Conservation (phyloP, 2,329 filamentous ascomycete species). For the Fusarium tricinctum region DNA sequence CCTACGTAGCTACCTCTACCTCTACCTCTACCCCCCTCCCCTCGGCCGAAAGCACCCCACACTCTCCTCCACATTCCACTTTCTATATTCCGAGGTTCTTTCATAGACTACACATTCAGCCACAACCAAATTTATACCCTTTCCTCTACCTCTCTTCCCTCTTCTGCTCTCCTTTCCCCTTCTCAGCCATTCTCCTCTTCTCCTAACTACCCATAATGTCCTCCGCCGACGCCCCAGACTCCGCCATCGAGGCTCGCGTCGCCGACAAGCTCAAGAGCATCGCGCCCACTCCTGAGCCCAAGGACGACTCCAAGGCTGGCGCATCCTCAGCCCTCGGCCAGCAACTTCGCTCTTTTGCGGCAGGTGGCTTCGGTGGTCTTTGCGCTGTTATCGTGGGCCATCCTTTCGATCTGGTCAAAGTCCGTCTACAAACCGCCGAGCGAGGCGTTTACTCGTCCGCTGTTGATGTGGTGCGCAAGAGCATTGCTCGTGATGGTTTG, state of each 20-base stretch:
- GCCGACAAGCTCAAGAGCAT: conserved; percentile 62
- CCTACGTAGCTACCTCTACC: conserved; percentile 3
- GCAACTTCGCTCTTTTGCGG: conserved; percentile 83
- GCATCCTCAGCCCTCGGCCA: conserved; percentile 57
- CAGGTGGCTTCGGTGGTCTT: conserved; percentile 92
- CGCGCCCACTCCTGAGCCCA: conserved; percentile 60
- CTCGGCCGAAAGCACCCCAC: conserved; percentile 47
- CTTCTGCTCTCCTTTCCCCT: neutral
- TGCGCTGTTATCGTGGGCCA: conserved; percentile 96
- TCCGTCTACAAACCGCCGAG: conserved; percentile 95
- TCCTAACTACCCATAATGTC: conserved; percentile 42
- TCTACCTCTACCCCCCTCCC: conserved; percentile 35
- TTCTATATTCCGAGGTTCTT: conserved; percentile 32
- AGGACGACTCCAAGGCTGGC: conserved; percentile 58
- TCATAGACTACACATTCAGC: conserved; percentile 5
- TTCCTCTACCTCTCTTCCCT: conserved; percentile 3
- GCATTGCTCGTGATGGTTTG: conserved; percentile 87
- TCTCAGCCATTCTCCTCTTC: neutral
- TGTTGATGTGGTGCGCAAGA: conserved; percentile 91
- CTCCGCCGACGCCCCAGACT: conserved; percentile 46
- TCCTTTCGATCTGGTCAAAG: conserved; percentile 98
- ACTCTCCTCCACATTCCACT: conserved; percentile 43
- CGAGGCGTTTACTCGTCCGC: conserved; percentile 91
- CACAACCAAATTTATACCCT: conserved; percentile 24
- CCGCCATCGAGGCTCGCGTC: conserved; percentile 51